phyloP scores from a whole-genome alignment of 192 early-diverging fungal species.

The Spizellomyces punctatus region DNA sequence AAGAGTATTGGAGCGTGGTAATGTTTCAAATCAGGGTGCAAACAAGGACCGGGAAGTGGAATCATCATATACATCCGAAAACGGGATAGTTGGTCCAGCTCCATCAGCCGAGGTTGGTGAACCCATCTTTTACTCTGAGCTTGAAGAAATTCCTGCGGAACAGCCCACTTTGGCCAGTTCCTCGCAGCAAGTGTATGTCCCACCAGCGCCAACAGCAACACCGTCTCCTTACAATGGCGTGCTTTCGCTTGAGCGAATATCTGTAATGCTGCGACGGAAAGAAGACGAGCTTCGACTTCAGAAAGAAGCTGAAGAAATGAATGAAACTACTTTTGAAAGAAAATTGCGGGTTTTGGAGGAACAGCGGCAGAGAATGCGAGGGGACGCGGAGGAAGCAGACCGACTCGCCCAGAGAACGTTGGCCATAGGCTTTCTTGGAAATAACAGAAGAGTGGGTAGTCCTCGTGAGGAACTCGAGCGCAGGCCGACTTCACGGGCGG shows the following conservation, averaged over 20 bases:
- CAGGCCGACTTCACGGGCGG: conserved; percentile 12
- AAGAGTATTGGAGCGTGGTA: background rate
- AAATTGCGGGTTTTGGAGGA: conserved; percentile 29
- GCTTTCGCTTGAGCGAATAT: conserved; percentile 34
- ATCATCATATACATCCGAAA: too few species aligned
- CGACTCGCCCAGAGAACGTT: background rate
- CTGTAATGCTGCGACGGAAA: conserved; percentile 38
- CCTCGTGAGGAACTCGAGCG: conserved; percentile 6
- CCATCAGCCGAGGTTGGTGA: too few species aligned
- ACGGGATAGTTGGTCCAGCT: too few species aligned
- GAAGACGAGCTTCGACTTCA: conserved; percentile 40
- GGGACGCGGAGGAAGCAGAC: background rate
- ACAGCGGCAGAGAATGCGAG: conserved; percentile 2
- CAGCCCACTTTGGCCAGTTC: too few species aligned
- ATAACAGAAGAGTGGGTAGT: too few species aligned
- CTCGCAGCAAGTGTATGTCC: too few species aligned
- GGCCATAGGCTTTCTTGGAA: conserved; percentile 20
- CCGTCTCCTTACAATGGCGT: background rate
- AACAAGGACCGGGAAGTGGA: too few species aligned
- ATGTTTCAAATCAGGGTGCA: too few species aligned
- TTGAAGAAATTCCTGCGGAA: too few species aligned
- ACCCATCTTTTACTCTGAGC: too few species aligned
- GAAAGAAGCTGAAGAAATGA: conserved; percentile 32
- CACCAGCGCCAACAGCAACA: background rate
- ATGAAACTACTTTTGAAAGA: conserved; percentile 40